A percentile compares a stretch with the other conserved stretches of the same genome.
phyloP scores from a whole-genome alignment of 768 basidiomycete species.

The Agrocybe pediades region DNA sequence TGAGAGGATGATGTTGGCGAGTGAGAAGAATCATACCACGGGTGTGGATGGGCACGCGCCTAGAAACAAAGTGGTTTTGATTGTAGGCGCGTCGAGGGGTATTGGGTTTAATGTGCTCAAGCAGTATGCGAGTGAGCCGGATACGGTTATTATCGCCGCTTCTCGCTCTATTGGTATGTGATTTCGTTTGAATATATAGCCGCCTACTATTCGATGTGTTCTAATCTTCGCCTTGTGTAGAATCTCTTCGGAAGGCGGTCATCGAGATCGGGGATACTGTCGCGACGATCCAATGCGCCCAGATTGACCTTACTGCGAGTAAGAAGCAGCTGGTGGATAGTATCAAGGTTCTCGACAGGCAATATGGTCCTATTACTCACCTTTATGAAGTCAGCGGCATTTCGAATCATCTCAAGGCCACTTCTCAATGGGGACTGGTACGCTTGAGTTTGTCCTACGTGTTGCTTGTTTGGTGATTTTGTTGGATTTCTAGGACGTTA shows the following conservation, averaged over 20 bases:
- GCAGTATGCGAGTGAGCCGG: conserved; percentile 25
- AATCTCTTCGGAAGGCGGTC: conserved; percentile 18
- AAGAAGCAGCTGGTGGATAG: conserved; percentile 20
- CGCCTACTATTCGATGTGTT: background rate
- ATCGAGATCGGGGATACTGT: conserved; percentile 21
- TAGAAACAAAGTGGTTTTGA: conserved; percentile 25
- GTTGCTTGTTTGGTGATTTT: background rate
- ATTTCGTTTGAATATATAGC: background rate
- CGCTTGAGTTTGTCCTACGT: background rate
- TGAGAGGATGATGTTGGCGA: background rate
- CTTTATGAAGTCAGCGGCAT: conserved; percentile 31
- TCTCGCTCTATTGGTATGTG: conserved; percentile 25
- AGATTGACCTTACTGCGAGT: conserved; percentile 22
- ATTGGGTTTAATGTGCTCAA: conserved; percentile 30
- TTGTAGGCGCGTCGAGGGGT: conserved; percentile 28
- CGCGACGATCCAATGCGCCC: conserved; percentile 23
- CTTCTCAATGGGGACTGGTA: conserved; percentile 22
- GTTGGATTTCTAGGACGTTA: conserved; percentile 19
- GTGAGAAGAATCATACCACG: background rate
- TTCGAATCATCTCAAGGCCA: conserved; percentile 23
- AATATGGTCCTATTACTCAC: conserved; percentile 32
- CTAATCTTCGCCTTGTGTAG: background rate
- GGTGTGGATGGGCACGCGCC: background rate
- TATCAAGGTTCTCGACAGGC: conserved; percentile 22
- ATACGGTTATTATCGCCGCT: conserved; percentile 28